Base-by-base conservation (phyloP, 2,329 filamentous ascomycete species). In the Cercospora sp. region DNA sequence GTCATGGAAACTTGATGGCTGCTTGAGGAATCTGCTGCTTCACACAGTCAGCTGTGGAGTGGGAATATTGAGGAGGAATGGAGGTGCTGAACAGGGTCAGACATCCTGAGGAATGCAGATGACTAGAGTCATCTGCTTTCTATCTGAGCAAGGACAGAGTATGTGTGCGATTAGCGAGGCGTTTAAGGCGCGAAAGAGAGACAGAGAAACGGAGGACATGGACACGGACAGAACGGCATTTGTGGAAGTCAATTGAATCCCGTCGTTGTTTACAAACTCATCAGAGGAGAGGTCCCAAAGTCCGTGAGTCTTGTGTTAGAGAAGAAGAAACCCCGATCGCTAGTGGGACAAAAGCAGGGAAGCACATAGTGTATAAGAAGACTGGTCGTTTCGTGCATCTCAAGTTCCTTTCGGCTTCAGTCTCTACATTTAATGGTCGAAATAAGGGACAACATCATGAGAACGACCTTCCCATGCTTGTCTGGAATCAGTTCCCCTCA, bases 91-190 rank as follows among this genome's bases (percentile, higher is more conserved):
- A 13, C 48, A 23, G 23, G 2, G 12, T 5, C 18, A 53, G 48
- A 20, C 48, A 53, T 13, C 23, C 2, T 5, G 18, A 53, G 7
- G 8, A 26, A 0, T 23, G 48, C 5, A 26, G 48, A 12, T 13
- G 23, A 12, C 18, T 16, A 6, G 60, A 26, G 36, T 39, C 36
- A 39, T 39, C 36, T n/a, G 1, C 36, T 6, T 7, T 13, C 36
- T n/a, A 7, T n/a, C 5, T n/a, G 36, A 39, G 36, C 13, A 39
- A 39, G 13, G 36, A n/a, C 13, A 39, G 26, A 13, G 20, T 48
- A 23, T 20, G 7, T 18, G 61, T 63, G 61, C 48, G 61, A 30
- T 63, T 63, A 63, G 61, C 61, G 61, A 55, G 61, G 61, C 61
- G 61, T 63, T 57, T 12, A 57, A 30, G 51, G 51, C 51, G 51